Evolutionary conservation across 176 grass and related monocot species (phyloP).

Genomic region (Poa pratensis): DNA sequence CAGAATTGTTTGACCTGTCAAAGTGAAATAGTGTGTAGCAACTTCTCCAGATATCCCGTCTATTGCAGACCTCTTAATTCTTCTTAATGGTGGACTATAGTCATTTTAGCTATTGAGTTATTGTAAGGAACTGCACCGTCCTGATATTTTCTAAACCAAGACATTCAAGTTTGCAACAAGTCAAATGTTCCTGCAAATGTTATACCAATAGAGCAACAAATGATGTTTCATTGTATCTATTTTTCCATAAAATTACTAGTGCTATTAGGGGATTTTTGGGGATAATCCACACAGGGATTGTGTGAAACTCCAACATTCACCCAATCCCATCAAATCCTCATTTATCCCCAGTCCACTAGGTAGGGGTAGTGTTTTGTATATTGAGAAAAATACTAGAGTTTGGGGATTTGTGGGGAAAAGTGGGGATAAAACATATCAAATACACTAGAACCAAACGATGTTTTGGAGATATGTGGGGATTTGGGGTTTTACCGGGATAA

Average conservation of each 20-base stretch:
- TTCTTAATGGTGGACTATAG: conserved; percentile 1
- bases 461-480: too few relatives aligned
- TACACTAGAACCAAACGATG: too few relatives aligned
- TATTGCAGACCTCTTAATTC: conserved; percentile 15
- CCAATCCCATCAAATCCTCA: too few relatives aligned
- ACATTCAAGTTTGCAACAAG: neutral
- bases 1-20: neutral
- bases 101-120: neutral
- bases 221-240: neutral
- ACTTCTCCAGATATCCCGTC: neutral
- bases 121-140: neutral
- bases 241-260: neutral
- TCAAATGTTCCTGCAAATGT: neutral
- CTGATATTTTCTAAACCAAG: neutral
- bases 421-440: too few relatives aligned
- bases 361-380: too few relatives aligned
- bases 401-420: too few relatives aligned
- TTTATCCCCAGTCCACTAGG: too few relatives aligned
- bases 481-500: too few relatives aligned
- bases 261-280: too few relatives aligned
- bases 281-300: too few relatives aligned
- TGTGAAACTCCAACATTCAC: too few relatives aligned
- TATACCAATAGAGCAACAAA: neutral
- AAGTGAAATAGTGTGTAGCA: neutral
- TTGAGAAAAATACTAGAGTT: too few relatives aligned